These are phyloP conservation scores for Naegleria lovaniensis DNA, from an alignment of 208 protist species.

Conservation along the genomic window DNA sequence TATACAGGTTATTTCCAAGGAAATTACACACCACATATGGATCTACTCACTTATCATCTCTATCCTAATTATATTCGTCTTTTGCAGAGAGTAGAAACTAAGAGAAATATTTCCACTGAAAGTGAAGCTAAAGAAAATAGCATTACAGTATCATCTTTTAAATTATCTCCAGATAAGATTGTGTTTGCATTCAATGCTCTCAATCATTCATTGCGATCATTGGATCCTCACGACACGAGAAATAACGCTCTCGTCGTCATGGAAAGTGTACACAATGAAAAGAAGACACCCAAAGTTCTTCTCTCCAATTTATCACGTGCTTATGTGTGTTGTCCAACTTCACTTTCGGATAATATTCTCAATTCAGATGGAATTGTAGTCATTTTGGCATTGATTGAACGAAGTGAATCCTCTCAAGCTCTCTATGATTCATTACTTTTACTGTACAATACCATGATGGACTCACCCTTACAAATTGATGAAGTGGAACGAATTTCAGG, in stretches of 20 bases:
- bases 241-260: not conserved
- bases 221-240: not conserved
- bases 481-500: slow-evolving; percentile 13
- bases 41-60: not conserved
- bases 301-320: not conserved
- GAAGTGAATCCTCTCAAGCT: not conserved
- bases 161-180: not conserved
- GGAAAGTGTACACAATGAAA: not conserved
- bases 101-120: not conserved
- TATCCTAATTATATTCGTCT: slow-evolving; percentile 6
- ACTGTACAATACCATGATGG: not conserved
- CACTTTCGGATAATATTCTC: not conserved
- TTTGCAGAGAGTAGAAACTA: not conserved
- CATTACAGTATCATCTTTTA: not conserved
- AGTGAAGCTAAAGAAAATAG: not conserved
- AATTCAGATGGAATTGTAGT: slow-evolving; percentile 2
- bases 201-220: not conserved
- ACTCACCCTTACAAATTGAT: not conserved
- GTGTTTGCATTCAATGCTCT: not conserved
- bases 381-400: not conserved
- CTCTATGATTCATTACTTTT: not conserved
- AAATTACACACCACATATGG: not conserved
- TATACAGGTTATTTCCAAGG: slow-evolving; percentile 25
- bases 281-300: not conserved
- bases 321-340: not conserved